phyloP scores from a whole-genome alignment of 805 yeast genomes.

The Candida sphagnicola region DNA sequence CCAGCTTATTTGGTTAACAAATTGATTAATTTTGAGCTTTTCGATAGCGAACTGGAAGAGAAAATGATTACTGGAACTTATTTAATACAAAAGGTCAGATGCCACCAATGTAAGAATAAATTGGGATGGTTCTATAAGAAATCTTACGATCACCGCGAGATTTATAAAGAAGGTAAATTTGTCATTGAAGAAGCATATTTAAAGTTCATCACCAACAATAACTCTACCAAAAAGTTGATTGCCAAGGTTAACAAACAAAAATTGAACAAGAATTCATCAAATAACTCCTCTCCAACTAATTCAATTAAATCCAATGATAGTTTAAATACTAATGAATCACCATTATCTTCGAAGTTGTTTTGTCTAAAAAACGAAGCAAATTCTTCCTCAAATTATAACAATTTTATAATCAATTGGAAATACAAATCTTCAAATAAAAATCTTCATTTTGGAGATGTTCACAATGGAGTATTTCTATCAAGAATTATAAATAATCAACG shows the following conservation, averaged over 20 bases:
- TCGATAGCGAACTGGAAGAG: slow-evolving; percentile 24
- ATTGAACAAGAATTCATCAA: slow-evolving; percentile 11
- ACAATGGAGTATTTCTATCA: slow-evolving; percentile 3
- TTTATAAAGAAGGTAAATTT: slow-evolving; percentile 42
- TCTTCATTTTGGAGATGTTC: slow-evolving; percentile 3
- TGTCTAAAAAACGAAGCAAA: background rate
- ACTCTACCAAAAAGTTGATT: slow-evolving; percentile 27
- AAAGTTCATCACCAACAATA: slow-evolving; percentile 30
- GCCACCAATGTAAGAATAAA: slow-evolving; percentile 33
- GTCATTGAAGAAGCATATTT: slow-evolving; percentile 38
- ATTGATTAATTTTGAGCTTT: slow-evolving; percentile 31
- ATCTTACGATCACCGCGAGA: slow-evolving; percentile 29
- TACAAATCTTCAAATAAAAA: slow-evolving; percentile 3
- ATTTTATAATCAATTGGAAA: slow-evolving; percentile 3
- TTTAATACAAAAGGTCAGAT: slow-evolving; percentile 30
- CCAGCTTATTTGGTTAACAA: slow-evolving; percentile 39
- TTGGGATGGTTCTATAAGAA: slow-evolving; percentile 43
- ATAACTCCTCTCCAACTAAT: background rate
- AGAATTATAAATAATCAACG: slow-evolving; percentile 1
- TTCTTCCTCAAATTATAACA: background rate
- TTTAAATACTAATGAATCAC: background rate
- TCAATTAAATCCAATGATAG: background rate
- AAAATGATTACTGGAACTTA: slow-evolving; percentile 39
- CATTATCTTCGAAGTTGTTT: background rate
- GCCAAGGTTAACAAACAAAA: slow-evolving; percentile 19